phyloP scores from a whole-genome alignment of 1,284 basidiomycete genomes.

The Leccinum angustisporum region DNA sequence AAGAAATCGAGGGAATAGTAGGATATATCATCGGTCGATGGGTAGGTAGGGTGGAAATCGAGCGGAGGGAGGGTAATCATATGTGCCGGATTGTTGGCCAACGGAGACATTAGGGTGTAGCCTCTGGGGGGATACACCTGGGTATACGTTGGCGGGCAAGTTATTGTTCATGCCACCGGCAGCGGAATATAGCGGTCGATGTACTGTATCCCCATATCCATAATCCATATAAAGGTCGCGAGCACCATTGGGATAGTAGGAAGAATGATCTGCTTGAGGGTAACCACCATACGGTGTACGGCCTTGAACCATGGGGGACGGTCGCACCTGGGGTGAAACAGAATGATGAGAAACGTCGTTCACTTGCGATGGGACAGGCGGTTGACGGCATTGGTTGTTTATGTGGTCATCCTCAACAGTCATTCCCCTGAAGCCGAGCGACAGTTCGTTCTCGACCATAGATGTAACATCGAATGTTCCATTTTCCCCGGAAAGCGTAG shows the following conservation, averaged over 20 bases:
- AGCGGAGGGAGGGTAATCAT: conserved; percentile 52
- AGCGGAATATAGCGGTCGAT: conserved; percentile 49
- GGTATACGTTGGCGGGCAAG: conserved; percentile 49
- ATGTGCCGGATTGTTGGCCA: conserved; percentile 53
- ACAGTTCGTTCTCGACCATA: conserved; percentile 52
- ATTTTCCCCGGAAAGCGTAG: conserved; percentile 36
- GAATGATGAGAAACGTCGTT: conserved; percentile 27
- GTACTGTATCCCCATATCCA: conserved; percentile 52
- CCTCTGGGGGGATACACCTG: conserved; percentile 43
- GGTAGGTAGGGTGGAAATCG: conserved; percentile 46
- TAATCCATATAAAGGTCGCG: conserved; percentile 51
- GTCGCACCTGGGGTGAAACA: conserved; percentile 37
- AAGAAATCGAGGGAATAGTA: conserved; percentile 46
- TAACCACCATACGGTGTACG: conserved; percentile 52
- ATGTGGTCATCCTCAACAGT: conserved; percentile 61
- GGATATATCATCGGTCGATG: conserved; percentile 62
- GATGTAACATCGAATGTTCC: conserved; percentile 46
- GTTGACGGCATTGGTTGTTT: conserved; percentile 34
- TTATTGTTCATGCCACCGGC: conserved; percentile 42
- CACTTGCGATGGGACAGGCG: conserved; percentile 21
- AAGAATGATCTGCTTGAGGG: conserved; percentile 54
- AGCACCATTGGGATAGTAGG: conserved; percentile 52
- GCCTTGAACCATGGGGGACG: conserved; percentile 43
- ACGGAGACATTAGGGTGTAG: conserved; percentile 45
- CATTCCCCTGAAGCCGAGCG: conserved; percentile 63